Percentiles rank a stretch among this genome's conserved stretches.
Evolutionary conservation across 2,329 filamentous ascomycete genomes (phyloP).

Genomic region (Aureobasidium sp.): DNA sequence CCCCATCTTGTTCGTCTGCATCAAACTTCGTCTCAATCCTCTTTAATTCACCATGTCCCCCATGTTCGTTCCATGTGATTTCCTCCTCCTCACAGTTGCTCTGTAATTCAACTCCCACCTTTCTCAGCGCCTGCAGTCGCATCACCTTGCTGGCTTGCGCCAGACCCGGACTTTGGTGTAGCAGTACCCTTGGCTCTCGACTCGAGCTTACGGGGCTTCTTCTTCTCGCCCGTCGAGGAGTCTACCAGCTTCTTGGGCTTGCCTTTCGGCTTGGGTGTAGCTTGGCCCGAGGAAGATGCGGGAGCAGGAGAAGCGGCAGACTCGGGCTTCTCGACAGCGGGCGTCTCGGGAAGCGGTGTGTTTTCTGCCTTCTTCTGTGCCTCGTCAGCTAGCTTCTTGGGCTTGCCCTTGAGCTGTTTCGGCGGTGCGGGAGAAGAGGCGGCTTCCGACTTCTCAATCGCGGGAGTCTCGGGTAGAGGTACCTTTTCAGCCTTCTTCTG

Average conservation of each 20-base stretch:
- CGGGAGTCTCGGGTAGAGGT: neutral
- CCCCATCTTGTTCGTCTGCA: neutral
- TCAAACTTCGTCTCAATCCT: neutral
- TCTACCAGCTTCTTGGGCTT: slow-evolving; percentile 10
- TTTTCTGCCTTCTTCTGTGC: slow-evolving; percentile 6
- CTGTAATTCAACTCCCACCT: slow-evolving; percentile 10
- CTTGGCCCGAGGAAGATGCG: neutral
- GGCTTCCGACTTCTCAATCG: neutral
- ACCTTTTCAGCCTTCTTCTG: slow-evolving; percentile 5
- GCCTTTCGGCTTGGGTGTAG: neutral
- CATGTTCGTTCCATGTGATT: neutral
- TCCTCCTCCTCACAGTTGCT: neutral
- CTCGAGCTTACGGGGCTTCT: slow-evolving; percentile 8
- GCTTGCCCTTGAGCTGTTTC: neutral
- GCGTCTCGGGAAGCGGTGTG: neutral
- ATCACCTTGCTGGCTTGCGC: neutral
- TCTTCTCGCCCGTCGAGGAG: slow-evolving; percentile 5
- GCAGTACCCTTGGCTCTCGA: neutral
- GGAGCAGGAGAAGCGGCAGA: neutral
- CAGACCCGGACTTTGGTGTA: neutral
- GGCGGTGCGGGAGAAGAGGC: neutral
- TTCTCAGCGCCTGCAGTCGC: neutral
- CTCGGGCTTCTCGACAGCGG: neutral
- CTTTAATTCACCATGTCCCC: neutral
- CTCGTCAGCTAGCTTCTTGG: slow-evolving; percentile 6